phyloP scores from a whole-genome alignment of 805 yeast species.

The Spathaspora girioi region DNA sequence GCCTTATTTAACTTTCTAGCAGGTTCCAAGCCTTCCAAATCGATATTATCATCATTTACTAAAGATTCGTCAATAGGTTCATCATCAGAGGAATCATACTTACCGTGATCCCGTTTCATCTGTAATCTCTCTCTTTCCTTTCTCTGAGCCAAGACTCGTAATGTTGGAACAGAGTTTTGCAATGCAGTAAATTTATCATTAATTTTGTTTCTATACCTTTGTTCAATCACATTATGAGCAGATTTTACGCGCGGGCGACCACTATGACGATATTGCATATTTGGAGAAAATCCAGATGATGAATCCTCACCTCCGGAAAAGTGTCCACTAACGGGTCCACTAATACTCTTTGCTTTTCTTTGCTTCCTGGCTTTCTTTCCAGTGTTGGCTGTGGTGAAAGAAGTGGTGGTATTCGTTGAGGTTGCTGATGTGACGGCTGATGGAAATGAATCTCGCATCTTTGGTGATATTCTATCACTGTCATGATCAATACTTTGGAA shows the following conservation, averaged over 20 bases:
- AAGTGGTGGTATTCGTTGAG: constrained; percentile 2
- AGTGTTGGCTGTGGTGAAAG: neutral
- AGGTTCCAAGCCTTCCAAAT: constrained; percentile 72
- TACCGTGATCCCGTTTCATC: constrained; percentile 11
- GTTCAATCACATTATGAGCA: constrained; percentile 41
- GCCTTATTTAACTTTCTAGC: constrained; percentile 77
- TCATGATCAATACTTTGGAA: neutral
- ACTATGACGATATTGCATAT: constrained; percentile 4
- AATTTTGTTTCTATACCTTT: constrained; percentile 40
- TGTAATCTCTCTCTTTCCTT: constrained; percentile 12
- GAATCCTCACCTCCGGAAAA: neutral
- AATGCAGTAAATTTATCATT: constrained; percentile 38
- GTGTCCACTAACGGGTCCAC: neutral
- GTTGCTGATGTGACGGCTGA: neutral
- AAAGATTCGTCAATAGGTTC: constrained; percentile 1
- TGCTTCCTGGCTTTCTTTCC: neutral
- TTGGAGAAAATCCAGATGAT: neutral
- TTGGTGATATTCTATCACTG: neutral
- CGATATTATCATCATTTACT: constrained; percentile 17
- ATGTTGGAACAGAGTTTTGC: constrained; percentile 37
- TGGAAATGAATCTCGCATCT: neutral
- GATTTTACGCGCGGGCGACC: constrained; percentile 23
- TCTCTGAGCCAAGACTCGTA: constrained; percentile 26
- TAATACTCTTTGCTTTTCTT: neutral
- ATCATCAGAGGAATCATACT: constrained; percentile 11